Evolutionary conservation across 139 green algal genomes (phyloP).

Genomic region (Chlamydomonas urium): DNA sequence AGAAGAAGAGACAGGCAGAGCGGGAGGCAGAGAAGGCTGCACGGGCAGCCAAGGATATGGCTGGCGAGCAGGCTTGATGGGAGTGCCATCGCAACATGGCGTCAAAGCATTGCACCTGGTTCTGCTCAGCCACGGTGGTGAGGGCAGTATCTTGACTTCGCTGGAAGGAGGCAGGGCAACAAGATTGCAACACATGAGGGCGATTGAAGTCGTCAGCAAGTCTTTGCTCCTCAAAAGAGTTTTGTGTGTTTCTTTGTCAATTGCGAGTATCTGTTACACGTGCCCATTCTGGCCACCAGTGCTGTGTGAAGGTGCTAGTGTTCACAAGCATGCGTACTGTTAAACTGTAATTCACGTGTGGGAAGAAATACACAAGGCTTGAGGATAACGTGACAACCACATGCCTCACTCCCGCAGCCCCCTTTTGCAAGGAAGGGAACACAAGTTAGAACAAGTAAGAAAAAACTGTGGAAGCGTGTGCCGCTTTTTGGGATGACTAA

Average conservation of each 20-base stretch:
- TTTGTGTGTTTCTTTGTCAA: not conserved
- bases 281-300: too few relatives aligned
- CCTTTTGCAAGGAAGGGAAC: too few relatives aligned
- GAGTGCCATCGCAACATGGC: not conserved
- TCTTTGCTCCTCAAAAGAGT: not conserved
- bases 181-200: not conserved
- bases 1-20: slow-evolving; percentile 82
- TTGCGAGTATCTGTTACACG: not conserved
- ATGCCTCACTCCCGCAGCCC: too few relatives aligned
- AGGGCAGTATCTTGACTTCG: not conserved
- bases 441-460: too few relatives aligned
- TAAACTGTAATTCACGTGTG: too few relatives aligned
- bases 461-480: too few relatives aligned
- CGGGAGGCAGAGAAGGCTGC: slow-evolving; percentile 58
- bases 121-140: not conserved
- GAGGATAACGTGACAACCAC: too few relatives aligned
- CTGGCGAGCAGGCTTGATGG: not conserved
- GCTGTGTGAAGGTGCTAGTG: too few relatives aligned
- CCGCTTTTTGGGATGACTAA: too few relatives aligned
- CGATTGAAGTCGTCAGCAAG: not conserved
- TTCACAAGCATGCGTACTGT: too few relatives aligned
- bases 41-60: slow-evolving; percentile 18
- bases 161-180: not conserved
- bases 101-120: not conserved
- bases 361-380: too few relatives aligned